phyloP scores from a whole-genome alignment of 1,284 basidiomycete genomes.

The Wolfiporia cocos region DNA sequence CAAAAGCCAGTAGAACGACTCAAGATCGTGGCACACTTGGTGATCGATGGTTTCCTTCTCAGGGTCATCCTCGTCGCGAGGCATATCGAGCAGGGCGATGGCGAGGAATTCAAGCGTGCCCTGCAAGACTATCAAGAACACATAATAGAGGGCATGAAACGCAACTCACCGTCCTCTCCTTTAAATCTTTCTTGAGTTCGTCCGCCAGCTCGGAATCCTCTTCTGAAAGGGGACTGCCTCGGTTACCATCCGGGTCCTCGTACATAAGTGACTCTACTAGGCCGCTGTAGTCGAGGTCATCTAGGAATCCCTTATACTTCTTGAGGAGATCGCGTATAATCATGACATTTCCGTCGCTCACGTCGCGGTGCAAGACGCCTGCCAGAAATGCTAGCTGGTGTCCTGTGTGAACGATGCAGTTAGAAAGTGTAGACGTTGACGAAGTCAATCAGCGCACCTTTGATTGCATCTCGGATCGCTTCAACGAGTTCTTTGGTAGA shows the following conservation, averaged over 20 bases:
- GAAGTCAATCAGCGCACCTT: not conserved
- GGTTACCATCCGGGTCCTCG: not conserved
- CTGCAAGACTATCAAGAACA: not conserved
- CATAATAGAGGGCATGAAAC: not conserved
- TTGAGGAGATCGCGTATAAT: not conserved
- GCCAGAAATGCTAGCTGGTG: not conserved
- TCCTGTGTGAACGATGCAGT: not conserved
- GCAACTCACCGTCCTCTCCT: not conserved
- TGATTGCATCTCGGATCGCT: no score
- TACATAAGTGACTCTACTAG: not conserved
- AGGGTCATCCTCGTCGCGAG: no score
- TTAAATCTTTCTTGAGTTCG: not conserved
- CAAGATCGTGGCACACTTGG: not conserved
- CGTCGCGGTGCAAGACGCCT: not conserved
- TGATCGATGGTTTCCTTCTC: not conserved
- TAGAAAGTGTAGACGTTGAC: not conserved
- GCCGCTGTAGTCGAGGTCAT: slow-evolving; percentile 1
- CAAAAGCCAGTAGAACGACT: slow-evolving; percentile 5
- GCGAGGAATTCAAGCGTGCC: not conserved
- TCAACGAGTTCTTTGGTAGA: not conserved
- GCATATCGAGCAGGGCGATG: not conserved
- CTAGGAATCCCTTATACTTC: not conserved
- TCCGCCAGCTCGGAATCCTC: no score
- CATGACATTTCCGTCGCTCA: not conserved
- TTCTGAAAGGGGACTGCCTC: no score